Conservation (phyloP, 371 early-diverging fungal species). For the Syncephalastrum contaminatum region DNA sequence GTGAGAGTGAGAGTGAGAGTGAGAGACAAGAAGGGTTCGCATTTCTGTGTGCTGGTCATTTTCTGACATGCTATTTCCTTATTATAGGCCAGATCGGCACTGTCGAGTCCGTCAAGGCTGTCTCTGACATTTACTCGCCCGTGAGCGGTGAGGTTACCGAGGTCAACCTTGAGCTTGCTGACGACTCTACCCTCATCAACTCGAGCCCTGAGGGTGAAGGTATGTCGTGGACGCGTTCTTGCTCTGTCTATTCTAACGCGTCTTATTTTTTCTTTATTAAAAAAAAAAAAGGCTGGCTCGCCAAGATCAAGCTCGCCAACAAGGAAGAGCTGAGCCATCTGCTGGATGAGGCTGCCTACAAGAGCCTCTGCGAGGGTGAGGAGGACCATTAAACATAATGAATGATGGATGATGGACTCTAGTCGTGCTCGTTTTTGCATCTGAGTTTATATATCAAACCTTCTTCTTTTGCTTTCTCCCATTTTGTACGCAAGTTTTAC, state of each 20-base stretch:
- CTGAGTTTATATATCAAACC: slow-evolving; percentile 19
- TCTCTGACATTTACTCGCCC: slow-evolving; percentile 91
- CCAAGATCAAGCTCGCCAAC: slow-evolving; percentile 82
- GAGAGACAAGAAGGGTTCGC: neutral
- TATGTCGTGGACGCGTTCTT: slow-evolving; percentile 23
- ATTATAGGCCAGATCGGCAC: slow-evolving; percentile 72
- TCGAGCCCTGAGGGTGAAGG: slow-evolving; percentile 74
- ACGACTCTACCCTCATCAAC: slow-evolving; percentile 81
- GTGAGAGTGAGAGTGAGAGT: neutral
- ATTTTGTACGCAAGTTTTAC: slow-evolving; percentile 2
- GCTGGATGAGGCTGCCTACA: slow-evolving; percentile 74
- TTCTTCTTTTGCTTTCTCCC: slow-evolving; percentile 1
- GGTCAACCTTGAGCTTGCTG: slow-evolving; percentile 66
- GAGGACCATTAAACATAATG: slow-evolving; percentile 29
- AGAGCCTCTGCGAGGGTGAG: slow-evolving; percentile 40
- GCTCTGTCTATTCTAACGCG: slow-evolving; percentile 5
- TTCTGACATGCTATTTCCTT: neutral
- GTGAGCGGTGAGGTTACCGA: slow-evolving; percentile 81
- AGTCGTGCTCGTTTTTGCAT: neutral
- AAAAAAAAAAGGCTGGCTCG: slow-evolving; percentile 78
- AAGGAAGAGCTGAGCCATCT: slow-evolving; percentile 69
- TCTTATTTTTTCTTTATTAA: slow-evolving; percentile 7
- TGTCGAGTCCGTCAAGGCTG: slow-evolving; percentile 97
- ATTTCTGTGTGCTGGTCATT: neutral
- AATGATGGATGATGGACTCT: no score